A percentile compares a stretch with the other conserved stretches of the same genome.
Conservation (phyloP, 176 grass and related monocot genomes). For the Oryza meyeriana region DNA sequence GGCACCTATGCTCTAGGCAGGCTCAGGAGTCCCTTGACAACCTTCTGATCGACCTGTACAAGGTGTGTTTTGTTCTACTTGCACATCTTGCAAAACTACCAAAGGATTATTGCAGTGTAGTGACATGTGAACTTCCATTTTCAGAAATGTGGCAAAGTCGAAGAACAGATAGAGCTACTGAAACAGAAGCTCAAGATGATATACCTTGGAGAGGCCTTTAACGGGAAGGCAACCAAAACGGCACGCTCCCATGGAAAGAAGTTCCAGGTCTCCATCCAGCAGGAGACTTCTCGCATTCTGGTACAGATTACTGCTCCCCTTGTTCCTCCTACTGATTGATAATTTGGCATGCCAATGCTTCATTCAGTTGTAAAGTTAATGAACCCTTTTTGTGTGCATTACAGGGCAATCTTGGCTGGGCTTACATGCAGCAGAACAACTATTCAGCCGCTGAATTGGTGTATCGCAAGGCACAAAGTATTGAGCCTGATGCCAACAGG, state of each 20-base stretch:
- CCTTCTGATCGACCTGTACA: slow-evolving; percentile 94
- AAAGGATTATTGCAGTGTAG: not conserved
- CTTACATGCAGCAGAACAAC: slow-evolving; percentile 90
- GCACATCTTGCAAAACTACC: not conserved
- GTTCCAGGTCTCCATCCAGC: slow-evolving; percentile 93
- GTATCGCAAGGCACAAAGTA: slow-evolving; percentile 66
- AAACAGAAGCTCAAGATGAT: slow-evolving; percentile 95
- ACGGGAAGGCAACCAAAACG: slow-evolving; percentile 82
- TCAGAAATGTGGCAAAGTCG: slow-evolving; percentile 78
- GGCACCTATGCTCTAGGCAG: slow-evolving; percentile 85
- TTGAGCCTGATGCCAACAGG: slow-evolving; percentile 85
- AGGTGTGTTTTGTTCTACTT: slow-evolving; percentile 36
- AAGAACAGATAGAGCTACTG: slow-evolving; percentile 86
- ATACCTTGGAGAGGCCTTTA: slow-evolving; percentile 75
- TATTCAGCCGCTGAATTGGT: slow-evolving; percentile 69
- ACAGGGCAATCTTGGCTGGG: slow-evolving; percentile 97
- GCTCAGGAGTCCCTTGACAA: slow-evolving; percentile 90
- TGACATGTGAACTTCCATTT: not conserved
- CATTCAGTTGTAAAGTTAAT: slow-evolving; percentile 22
- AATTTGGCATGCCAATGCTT: not conserved
- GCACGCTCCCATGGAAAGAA: slow-evolving; percentile 95
- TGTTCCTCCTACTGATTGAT: not conserved
- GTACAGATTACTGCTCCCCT: slow-evolving; percentile 9
- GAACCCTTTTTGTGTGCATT: not conserved
- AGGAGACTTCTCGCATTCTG: slow-evolving; percentile 82